These are phyloP conservation scores for Pleurostoma richardsiae DNA, from an alignment of 2,329 filamentous ascomycete species.

Conservation along the genomic window DNA sequence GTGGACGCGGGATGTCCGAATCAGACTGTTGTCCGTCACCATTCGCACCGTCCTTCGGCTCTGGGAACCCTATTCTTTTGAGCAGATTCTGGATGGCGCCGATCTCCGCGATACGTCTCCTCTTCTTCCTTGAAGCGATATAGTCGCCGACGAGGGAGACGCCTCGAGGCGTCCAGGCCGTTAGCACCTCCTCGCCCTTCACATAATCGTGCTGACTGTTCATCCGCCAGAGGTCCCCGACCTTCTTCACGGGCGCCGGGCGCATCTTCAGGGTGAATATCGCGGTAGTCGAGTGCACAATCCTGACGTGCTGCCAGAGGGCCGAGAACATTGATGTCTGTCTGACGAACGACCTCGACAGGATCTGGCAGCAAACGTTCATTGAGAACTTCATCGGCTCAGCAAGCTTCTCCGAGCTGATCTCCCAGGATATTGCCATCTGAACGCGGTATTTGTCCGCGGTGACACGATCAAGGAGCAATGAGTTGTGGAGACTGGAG, in stretches of 20 bases:
- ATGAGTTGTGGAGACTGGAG: constrained; percentile 83
- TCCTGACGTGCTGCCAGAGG: constrained; percentile 77
- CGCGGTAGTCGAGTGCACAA: constrained; percentile 80
- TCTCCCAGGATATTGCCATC: constrained; percentile 80
- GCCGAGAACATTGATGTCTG: constrained; percentile 83
- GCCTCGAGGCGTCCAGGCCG: constrained; percentile 80
- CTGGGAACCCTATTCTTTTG: constrained; percentile 48
- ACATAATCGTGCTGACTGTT: constrained; percentile 93
- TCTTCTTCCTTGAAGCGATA: constrained; percentile 68
- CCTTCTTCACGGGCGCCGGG: constrained; percentile 83
- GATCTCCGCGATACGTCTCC: constrained; percentile 71
- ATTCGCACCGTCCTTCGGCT: constrained; percentile 25
- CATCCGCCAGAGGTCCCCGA: constrained; percentile 93
- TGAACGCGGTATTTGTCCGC: constrained; percentile 91
- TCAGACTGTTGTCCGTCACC: constrained; percentile 31
- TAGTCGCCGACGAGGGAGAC: constrained; percentile 90
- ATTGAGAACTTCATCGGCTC: constrained; percentile 84
- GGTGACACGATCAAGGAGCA: constrained; percentile 90
- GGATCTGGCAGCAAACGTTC: constrained; percentile 75
- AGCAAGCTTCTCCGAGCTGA: constrained; percentile 76
- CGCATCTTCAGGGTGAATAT: constrained; percentile 85
- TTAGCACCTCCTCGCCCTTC: constrained; percentile 86
- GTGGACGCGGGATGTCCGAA: constrained; percentile 23
- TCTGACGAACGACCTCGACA: constrained; percentile 77
- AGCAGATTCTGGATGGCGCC: constrained; percentile 67